Conservation (phyloP, 1,139 yeast genomes). For the Candida frijolesensis region DNA sequence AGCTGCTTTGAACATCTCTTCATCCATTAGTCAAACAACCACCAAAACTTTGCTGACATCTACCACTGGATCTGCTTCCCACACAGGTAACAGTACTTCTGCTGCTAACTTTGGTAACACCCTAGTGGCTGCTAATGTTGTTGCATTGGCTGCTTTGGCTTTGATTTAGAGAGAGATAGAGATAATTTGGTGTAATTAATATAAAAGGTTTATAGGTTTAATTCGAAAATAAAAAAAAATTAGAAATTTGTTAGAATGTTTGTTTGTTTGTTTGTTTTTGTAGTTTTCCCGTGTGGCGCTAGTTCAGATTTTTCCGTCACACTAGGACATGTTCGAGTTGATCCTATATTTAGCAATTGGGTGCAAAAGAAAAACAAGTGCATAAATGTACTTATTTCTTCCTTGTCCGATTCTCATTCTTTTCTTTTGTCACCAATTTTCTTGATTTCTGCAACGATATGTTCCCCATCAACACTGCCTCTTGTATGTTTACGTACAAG, state of each 20-base stretch:
- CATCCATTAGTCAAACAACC: constrained; percentile 2
- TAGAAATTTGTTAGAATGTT: background rate
- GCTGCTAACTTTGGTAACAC: constrained; percentile 5
- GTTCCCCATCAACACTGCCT: background rate
- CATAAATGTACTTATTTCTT: background rate
- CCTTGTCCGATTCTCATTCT: background rate
- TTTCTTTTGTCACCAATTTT: background rate
- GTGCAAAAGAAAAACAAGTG: constrained; percentile 1
- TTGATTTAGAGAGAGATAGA: constrained; percentile 4
- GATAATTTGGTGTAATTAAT: too few relatives aligned
- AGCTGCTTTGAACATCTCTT: background rate
- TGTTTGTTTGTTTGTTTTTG: background rate
- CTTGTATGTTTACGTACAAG: background rate
- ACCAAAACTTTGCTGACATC: constrained; percentile 1
- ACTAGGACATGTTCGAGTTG: too few relatives aligned
- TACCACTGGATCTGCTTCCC: background rate
- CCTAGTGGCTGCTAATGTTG: constrained; percentile 3
- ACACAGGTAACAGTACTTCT: background rate
- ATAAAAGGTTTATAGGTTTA: background rate
- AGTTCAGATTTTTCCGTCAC: too few relatives aligned
- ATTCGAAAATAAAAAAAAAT: background rate
- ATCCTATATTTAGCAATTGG: background rate
- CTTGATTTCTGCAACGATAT: constrained; percentile 2
- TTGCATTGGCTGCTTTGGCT: constrained; percentile 8
- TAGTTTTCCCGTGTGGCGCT: background rate